These are phyloP conservation scores for Pachysandra terminalis DNA, from an alignment of 164 flowering plant genomes.

Conservation along the genomic window DNA sequence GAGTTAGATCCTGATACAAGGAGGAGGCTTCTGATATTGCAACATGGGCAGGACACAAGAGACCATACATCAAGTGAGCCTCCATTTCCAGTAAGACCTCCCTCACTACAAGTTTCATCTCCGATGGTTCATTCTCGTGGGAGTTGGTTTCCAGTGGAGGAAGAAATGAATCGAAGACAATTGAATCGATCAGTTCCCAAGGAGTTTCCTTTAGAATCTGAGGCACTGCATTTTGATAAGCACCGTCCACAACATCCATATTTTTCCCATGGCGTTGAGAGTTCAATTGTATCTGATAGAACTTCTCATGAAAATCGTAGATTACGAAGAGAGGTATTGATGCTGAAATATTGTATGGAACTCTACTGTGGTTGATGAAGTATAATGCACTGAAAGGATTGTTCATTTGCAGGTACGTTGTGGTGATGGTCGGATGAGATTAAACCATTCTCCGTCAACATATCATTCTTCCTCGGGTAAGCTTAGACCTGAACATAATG, in stretches of 20 bases:
- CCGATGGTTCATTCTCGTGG: slow-evolving; percentile 18
- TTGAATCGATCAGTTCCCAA: slow-evolving; percentile 40
- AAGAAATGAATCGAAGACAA: slow-evolving; percentile 64
- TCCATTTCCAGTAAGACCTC: slow-evolving; percentile 62
- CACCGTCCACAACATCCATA: slow-evolving; percentile 47
- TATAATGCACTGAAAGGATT: not conserved
- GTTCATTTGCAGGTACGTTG: slow-evolving; percentile 44
- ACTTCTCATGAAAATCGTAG: slow-evolving; percentile 52
- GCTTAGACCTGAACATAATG: slow-evolving; percentile 2
- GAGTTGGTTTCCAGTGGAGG: slow-evolving; percentile 66
- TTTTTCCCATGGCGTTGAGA: slow-evolving; percentile 53
- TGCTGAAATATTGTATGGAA: not conserved
- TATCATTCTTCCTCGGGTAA: slow-evolving; percentile 59
- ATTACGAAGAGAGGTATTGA: slow-evolving; percentile 64
- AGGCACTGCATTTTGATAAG: slow-evolving; percentile 51
- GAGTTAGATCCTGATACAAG: slow-evolving; percentile 99
- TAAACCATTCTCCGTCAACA: slow-evolving; percentile 35
- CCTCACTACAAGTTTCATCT: slow-evolving; percentile 55
- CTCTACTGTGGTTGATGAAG: slow-evolving; percentile 2
- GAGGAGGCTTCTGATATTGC: slow-evolving; percentile 93
- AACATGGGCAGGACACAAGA: slow-evolving; percentile 91
- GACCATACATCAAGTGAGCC: slow-evolving; percentile 60
- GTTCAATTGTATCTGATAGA: slow-evolving; percentile 51
- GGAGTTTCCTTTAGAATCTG: slow-evolving; percentile 59
- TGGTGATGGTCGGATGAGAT: slow-evolving; percentile 56